Percentiles rank a stretch among this genome's conserved stretches.
phyloP scores from a whole-genome alignment of 768 basidiomycete species.

The Hydnomerulius pinastri region DNA sequence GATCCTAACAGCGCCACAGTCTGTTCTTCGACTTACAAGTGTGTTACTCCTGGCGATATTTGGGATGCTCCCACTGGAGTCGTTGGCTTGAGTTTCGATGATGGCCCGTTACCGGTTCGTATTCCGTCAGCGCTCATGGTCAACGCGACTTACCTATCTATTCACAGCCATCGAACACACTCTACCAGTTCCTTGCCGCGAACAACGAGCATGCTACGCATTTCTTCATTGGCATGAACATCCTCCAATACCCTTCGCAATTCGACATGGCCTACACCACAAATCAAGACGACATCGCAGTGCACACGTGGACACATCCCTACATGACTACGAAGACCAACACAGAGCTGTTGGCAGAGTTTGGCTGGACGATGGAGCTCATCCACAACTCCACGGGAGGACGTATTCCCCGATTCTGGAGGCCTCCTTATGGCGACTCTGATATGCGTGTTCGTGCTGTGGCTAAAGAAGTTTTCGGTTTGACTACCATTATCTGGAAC shows the following conservation, averaged over 20 bases:
- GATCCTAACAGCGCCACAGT: conserved; percentile 51
- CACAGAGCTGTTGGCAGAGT: conserved; percentile 61
- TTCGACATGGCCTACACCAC: conserved; percentile 55
- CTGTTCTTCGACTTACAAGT: conserved; percentile 80
- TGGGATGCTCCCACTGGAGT: conserved; percentile 77
- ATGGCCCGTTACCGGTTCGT: conserved; percentile 65
- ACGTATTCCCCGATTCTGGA: conserved; percentile 74
- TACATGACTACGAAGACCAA: conserved; percentile 82
- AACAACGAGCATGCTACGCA: conserved; percentile 78
- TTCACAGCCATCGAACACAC: conserved; percentile 40
- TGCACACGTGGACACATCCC: conserved; percentile 67
- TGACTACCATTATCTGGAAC: conserved; percentile 90
- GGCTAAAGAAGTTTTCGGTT: conserved; percentile 82
- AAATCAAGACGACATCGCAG: conserved; percentile 40
- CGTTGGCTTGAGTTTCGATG: conserved; percentile 74
- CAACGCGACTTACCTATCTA: conserved; percentile 8
- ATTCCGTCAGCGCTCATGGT: not conserved
- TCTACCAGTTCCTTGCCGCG: conserved; percentile 67
- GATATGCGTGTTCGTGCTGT: conserved; percentile 86
- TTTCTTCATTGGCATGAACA: conserved; percentile 87
- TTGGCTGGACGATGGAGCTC: conserved; percentile 81
- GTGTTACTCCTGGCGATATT: conserved; percentile 58
- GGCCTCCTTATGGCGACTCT: conserved; percentile 85
- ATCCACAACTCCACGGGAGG: conserved; percentile 84
- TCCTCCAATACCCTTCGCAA: conserved; percentile 53